These are phyloP conservation scores for Vitrella brassicaformis DNA, from an alignment of 73 alveolate species.

Conservation along the genomic window DNA sequence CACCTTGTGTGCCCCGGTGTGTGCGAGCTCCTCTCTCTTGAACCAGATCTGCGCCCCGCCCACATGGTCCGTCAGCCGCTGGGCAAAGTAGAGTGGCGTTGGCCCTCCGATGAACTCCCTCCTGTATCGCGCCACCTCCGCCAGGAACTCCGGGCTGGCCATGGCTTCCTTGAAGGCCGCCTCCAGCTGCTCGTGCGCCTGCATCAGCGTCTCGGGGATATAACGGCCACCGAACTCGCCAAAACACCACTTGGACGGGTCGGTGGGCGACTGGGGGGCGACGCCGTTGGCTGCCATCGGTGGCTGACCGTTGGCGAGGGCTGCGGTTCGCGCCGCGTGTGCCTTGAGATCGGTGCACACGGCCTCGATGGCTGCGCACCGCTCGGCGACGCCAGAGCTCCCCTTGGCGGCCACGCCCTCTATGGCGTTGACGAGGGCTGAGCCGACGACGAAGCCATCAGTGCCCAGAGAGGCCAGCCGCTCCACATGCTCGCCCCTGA, in stretches of 20 bases:
- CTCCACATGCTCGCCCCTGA: neutral
- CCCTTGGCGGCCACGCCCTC: slow-evolving; percentile 5
- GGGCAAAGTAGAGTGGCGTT: slow-evolving; percentile 32
- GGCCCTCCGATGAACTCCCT: slow-evolving; percentile 36
- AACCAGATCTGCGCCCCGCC: slow-evolving; percentile 44
- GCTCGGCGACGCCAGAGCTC: slow-evolving; percentile 19
- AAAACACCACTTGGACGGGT: neutral
- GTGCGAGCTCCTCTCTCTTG: slow-evolving; percentile 40
- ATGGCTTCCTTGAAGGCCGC: slow-evolving; percentile 16
- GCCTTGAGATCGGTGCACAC: too few species aligned
- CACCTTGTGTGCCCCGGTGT: slow-evolving; percentile 37
- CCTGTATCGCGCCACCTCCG: slow-evolving; percentile 24
- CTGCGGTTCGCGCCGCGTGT: too few species aligned
- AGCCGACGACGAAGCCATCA: slow-evolving; percentile 36
- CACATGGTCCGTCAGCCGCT: slow-evolving; percentile 30
- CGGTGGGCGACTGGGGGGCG: too few species aligned
- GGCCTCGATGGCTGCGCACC: too few species aligned
- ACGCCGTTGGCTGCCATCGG: too few species aligned
- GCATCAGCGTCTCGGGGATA: slow-evolving; percentile 11
- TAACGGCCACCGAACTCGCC: slow-evolving; percentile 26
- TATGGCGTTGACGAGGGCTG: slow-evolving; percentile 3
- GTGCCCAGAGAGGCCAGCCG: slow-evolving; percentile 6
- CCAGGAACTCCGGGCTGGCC: slow-evolving; percentile 11
- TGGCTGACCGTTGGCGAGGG: too few species aligned
- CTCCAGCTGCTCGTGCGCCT: slow-evolving; percentile 26